A percentile compares a stretch with the other conserved stretches of the same genome.
Evolutionary conservation across 73 alveolate genomes (phyloP).

Genomic region (Tetrahymena malaccensis): DNA sequence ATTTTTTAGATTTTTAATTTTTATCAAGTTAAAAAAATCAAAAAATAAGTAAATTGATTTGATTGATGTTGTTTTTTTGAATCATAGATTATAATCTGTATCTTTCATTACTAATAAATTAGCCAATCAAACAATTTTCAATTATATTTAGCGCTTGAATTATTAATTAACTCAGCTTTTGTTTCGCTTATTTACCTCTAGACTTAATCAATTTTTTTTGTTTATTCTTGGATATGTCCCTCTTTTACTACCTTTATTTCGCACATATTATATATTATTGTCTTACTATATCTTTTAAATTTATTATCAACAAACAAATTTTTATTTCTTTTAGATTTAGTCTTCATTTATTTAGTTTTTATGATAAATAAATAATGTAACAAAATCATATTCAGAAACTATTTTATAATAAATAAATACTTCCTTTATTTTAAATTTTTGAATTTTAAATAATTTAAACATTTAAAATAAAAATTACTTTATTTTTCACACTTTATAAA

Average conservation of each 20-base stretch:
- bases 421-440: too few relatives aligned
- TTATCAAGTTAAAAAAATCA: not conserved
- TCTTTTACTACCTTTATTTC: not conserved
- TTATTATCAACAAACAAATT: not conserved
- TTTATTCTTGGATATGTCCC: not conserved
- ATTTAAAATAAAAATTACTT: too few relatives aligned
- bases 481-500: too few relatives aligned
- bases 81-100: not conserved
- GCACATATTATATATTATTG: not conserved
- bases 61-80: not conserved
- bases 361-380: not conserved
- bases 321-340: not conserved
- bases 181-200: not conserved
- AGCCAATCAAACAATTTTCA: not conserved
- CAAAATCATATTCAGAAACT: not conserved
- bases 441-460: too few relatives aligned
- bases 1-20: not conserved
- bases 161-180: too few relatives aligned
- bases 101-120: not conserved
- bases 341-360: not conserved
- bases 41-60: not conserved
- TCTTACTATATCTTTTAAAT: not conserved
- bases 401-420: too few relatives aligned
- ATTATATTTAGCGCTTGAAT: not conserved
- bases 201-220: too few relatives aligned